These are phyloP conservation scores for Tolypocladium amazonense DNA, from an alignment of 2,329 filamentous ascomycete species.

Conservation along the genomic window DNA sequence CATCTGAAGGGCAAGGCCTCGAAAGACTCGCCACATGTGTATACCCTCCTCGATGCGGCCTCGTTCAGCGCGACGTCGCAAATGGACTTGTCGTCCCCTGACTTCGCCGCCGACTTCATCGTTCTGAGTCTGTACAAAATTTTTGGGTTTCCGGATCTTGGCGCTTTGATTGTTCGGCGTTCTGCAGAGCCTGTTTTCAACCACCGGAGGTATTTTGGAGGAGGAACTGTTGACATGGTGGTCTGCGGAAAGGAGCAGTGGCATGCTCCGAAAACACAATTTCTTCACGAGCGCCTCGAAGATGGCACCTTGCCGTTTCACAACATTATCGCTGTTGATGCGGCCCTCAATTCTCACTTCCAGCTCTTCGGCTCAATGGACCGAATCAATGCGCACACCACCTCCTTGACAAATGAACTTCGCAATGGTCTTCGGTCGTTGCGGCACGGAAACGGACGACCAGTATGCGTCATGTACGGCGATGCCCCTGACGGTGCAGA, in stretches of 20 bases:
- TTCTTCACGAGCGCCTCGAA: slow-evolving; percentile 73
- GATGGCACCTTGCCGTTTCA: slow-evolving; percentile 90
- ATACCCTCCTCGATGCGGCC: slow-evolving; percentile 75
- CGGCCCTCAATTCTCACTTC: slow-evolving; percentile 59
- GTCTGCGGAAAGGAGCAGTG: slow-evolving; percentile 66
- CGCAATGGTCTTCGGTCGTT: slow-evolving; percentile 47
- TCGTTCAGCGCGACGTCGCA: slow-evolving; percentile 68
- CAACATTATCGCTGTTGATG: slow-evolving; percentile 72
- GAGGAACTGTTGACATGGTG: slow-evolving; percentile 89
- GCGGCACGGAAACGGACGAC: slow-evolving; percentile 56
- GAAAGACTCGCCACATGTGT: slow-evolving; percentile 25
- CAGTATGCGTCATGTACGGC: slow-evolving; percentile 59
- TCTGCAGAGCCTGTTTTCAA: slow-evolving; percentile 53
- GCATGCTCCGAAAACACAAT: slow-evolving; percentile 65
- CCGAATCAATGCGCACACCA: slow-evolving; percentile 59
- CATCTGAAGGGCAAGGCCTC: slow-evolving; percentile 25
- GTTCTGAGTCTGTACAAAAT: slow-evolving; percentile 92
- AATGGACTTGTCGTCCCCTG: slow-evolving; percentile 55
- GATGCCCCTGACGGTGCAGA: slow-evolving; percentile 8
- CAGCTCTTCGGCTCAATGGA: slow-evolving; percentile 63
- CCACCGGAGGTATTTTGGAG: slow-evolving; percentile 74
- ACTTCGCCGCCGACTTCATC: slow-evolving; percentile 67
- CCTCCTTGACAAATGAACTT: slow-evolving; percentile 50
- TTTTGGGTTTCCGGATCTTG: slow-evolving; percentile 92
- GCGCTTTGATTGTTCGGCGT: slow-evolving; percentile 73